Conservation (phyloP, 495 filamentous ascomycete genomes). For the Tuber magnatum region DNA sequence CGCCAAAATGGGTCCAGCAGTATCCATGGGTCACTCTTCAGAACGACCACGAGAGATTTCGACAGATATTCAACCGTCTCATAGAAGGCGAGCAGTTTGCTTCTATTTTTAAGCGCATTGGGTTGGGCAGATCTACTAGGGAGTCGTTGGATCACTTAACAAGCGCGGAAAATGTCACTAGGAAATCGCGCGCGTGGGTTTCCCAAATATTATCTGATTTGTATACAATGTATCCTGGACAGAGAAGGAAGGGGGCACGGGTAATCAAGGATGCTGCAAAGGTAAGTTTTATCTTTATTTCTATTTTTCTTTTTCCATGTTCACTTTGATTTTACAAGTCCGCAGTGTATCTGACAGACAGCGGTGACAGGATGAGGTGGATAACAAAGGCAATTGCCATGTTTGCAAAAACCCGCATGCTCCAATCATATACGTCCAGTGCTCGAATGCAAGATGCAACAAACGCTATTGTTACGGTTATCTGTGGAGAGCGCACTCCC, state of each 20-base stretch:
- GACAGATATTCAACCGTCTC: slow-evolving; percentile 61
- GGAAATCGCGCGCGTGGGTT: slow-evolving; percentile 75
- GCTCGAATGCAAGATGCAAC: slow-evolving; percentile 61
- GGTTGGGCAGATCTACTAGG: slow-evolving; percentile 15
- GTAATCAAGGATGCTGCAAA: slow-evolving; percentile 29
- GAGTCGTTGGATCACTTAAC: not conserved
- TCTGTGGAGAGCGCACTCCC: slow-evolving; percentile 80
- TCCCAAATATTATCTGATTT: slow-evolving; percentile 63
- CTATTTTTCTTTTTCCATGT: not conserved
- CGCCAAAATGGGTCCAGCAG: slow-evolving; percentile 85
- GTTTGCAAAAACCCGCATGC: slow-evolving; percentile 64
- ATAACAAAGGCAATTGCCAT: slow-evolving; percentile 60
- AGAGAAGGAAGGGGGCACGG: slow-evolving; percentile 23
- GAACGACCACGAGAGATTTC: slow-evolving; percentile 73
- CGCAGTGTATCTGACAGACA: slow-evolving; percentile 12
- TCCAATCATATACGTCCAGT: slow-evolving; percentile 68
- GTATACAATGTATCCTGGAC: not conserved
- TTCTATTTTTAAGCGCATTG: slow-evolving; percentile 54
- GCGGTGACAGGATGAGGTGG: slow-evolving; percentile 50
- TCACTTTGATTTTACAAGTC: slow-evolving; percentile 5
- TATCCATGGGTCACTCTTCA: slow-evolving; percentile 74
- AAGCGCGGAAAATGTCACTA: slow-evolving; percentile 30
- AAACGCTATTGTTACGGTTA: slow-evolving; percentile 79
- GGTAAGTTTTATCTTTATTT: slow-evolving; percentile 3
- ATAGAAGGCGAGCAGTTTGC: slow-evolving; percentile 56